phyloP scores from a whole-genome alignment of 2,329 filamentous ascomycete species.

The Penicillium sp. region DNA sequence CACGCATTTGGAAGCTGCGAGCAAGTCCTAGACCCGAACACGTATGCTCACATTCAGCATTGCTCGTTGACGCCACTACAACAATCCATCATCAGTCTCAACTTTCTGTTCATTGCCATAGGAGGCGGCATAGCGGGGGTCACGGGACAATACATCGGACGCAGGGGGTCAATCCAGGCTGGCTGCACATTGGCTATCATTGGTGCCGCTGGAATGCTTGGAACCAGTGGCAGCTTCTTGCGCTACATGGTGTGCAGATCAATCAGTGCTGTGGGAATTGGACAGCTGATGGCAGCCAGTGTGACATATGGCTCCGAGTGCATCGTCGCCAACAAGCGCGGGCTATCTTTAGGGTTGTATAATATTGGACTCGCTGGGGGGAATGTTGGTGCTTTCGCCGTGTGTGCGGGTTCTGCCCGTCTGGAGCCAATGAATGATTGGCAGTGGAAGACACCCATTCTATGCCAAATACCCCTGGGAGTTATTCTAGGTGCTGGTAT shows the following conservation, averaged over 20 bases:
- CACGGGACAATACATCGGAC: slow-evolving; percentile 20
- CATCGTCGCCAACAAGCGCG: slow-evolving; percentile 24
- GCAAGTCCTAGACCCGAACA: slow-evolving; percentile 13
- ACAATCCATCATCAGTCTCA: slow-evolving; percentile 29
- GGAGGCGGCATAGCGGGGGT: slow-evolving; percentile 24
- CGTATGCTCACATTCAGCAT: slow-evolving; percentile 7
- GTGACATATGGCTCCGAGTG: slow-evolving; percentile 27
- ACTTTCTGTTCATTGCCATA: slow-evolving; percentile 27
- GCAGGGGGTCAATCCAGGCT: slow-evolving; percentile 24
- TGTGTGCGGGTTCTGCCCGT: slow-evolving; percentile 27
- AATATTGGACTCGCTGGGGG: slow-evolving; percentile 29
- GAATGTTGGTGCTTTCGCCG: slow-evolving; percentile 26
- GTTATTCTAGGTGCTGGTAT: slow-evolving; percentile 26
- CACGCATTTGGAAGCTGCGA: slow-evolving; percentile 25
- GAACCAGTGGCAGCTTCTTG: slow-evolving; percentile 23
- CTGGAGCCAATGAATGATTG: slow-evolving; percentile 25
- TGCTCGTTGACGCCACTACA: slow-evolving; percentile 27
- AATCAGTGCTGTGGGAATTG: slow-evolving; percentile 25
- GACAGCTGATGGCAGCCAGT: slow-evolving; percentile 19
- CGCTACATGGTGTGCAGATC: slow-evolving; percentile 29
- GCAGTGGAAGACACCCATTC: slow-evolving; percentile 32
- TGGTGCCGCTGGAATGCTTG: slow-evolving; percentile 29
- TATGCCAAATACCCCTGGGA: slow-evolving; percentile 31
- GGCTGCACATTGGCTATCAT: slow-evolving; percentile 25
- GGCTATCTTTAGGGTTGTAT: slow-evolving; percentile 23